These are phyloP conservation scores for Anthracocystis setariae DNA, from an alignment of 1,284 basidiomycete genomes.

Conservation along the genomic window DNA sequence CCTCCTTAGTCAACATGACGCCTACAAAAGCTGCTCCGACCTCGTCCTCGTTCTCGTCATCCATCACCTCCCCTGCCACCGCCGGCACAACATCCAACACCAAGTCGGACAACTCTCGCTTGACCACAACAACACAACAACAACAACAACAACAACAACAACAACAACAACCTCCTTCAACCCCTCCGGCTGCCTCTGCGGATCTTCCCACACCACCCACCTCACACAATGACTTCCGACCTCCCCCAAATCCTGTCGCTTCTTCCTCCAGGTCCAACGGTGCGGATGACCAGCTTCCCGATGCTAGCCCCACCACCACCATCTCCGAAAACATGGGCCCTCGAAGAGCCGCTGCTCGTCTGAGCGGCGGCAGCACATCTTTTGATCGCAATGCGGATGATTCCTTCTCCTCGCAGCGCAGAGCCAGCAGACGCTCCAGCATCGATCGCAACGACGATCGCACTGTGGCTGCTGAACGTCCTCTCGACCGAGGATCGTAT, in stretches of 20 bases:
- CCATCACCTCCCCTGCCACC: conserved; percentile 1
- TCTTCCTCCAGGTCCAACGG: conserved; percentile 28
- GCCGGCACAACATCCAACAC: background rate
- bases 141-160: conserved; percentile 11
- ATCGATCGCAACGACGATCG: conserved; percentile 44
- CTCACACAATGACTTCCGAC: conserved; percentile 51
- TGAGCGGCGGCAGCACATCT: conserved; percentile 43
- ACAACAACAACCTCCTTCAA: conserved; percentile 14
- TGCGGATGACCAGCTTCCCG: conserved; percentile 23
- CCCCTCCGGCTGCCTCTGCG: conserved; percentile 21
- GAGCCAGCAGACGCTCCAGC: conserved; percentile 40
- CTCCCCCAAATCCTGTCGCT: conserved; percentile 33
- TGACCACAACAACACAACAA: conserved; percentile 6
- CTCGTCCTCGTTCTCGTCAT: conserved; percentile 13
- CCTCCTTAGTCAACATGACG: conserved; percentile 12
- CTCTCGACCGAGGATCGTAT: conserved; percentile 25
- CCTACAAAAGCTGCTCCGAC: too few relatives aligned
- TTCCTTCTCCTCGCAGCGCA: conserved; percentile 34
- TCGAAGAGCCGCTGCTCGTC: conserved; percentile 37
- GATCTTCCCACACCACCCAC: conserved; percentile 53
- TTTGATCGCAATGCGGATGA: conserved; percentile 30
- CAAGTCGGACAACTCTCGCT: background rate
- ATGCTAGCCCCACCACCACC: conserved; percentile 44
- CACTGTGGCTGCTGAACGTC: conserved; percentile 35
- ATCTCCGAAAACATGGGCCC: conserved; percentile 40